Percentiles rank a stretch among this genome's conserved stretches.
These are phyloP conservation scores for Lomentospora prolificans DNA, from an alignment of 2,329 filamentous ascomycete species.

Conservation along the genomic window DNA sequence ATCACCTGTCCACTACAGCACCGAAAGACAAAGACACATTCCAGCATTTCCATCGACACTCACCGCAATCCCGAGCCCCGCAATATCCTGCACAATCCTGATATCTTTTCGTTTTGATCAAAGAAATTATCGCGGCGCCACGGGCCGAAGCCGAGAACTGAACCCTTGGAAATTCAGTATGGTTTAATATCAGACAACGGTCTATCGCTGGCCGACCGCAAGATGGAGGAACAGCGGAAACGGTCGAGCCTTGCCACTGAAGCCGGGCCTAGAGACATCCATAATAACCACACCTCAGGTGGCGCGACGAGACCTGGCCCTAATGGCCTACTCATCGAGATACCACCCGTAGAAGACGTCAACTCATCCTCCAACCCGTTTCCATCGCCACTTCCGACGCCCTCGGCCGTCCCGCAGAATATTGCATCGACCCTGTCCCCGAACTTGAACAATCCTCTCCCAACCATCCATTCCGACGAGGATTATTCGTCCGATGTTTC, in stretches of 20 bases:
- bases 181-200: slow-evolving; percentile 2
- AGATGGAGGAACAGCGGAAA: slow-evolving; percentile 1
- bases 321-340: background rate
- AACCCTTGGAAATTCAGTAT: slow-evolving; percentile 3
- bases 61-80: no score
- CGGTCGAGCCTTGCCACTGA: background rate
- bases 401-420: background rate
- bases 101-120: no score
- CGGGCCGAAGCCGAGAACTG: background rate
- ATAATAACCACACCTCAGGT: background rate
- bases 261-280: background rate
- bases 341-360: background rate
- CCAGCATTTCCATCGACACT: no score
- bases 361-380: background rate
- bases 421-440: background rate
- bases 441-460: slow-evolving; percentile 9
- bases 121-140: background rate
- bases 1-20: no score
- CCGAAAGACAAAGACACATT: no score
- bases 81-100: no score
- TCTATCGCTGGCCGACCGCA: background rate
- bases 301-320: background rate
- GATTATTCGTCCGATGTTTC: slow-evolving; percentile 20
- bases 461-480: slow-evolving; percentile 20
- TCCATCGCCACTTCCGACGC: slow-evolving; percentile 1